Evolutionary conservation across 2,329 filamentous ascomycete genomes (phyloP), one percentile per base, ranked within the genome.

Genomic region (Geoglossum cookeanum): DNA sequence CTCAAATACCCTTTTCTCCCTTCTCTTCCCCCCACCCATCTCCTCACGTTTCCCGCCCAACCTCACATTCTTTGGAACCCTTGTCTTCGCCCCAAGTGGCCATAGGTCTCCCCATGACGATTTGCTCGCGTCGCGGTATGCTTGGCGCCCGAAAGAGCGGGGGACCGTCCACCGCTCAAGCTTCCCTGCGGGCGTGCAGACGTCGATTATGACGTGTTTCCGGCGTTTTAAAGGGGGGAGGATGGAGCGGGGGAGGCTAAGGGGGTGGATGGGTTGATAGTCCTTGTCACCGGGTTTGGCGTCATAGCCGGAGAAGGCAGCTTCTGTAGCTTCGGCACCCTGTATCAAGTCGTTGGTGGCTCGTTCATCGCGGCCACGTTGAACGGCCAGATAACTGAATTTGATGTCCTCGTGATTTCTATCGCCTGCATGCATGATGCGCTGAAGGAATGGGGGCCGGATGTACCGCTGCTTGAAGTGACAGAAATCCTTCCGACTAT

Each of bases 111-210:
- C 92, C 92, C 91, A 97, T 56, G 73, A 73, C 0, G 84, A 79
- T 71, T 98, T 98, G 60, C 92, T 81, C 39, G 92, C 92, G 67
- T 97, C 92, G 64, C 86, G 87, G 71, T 91, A 97, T 0, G 89
- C 89, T 64, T 85, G 81, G 63, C 79, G 83, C 68, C 83, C 84
- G 70, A 84, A 92, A 59, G 83, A 88, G 63, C 82, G 82, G 1
- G 91, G 87, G 0, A 98, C 84, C 0, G 85, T 92, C 92, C 92
- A 98, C 57, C 92, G 86, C 73, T 98, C 91, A 37, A 96, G 81
- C 47, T 78, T 81, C 35, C 87, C 92, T 0, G 80, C 77, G 0
- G 91, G 85, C 0, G 92, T 97, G 74, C 92, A 98, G 2, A 97
- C 68, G 66, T 98, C 92, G 32, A 98, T 73, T 15, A 85, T 87